Evolutionary conservation across 148 eudicot genomes (phyloP), one percentile per base, ranked within the genome.

Genomic region (Camellia lanceoleosa): DNA sequence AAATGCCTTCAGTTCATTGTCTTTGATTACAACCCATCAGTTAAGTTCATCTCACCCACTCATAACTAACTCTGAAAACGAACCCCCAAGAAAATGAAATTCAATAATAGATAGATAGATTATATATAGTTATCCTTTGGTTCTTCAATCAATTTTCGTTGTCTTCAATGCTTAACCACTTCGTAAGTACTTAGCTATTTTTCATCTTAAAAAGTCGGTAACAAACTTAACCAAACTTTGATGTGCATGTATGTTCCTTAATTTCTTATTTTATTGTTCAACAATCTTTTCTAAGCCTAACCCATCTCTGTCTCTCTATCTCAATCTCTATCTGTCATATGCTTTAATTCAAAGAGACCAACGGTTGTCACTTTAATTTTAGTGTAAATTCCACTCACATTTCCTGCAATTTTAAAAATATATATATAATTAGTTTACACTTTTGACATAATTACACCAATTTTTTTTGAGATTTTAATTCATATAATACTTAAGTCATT

Each of bases 41-140:
- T 16, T 7, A 16, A 74, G 20, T 59, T 74, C 38, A 30, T 41
- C 77, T 10, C 47, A 74, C 47, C 77, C 15, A 74, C 66, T 43
- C 59, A 75, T 75, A 75, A 75, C 78, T 11, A 75, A 52, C 67
- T 42, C 66, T 75, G 78, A 75, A 75, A 75, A 75, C 20, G 78
- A 75, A 60, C 23, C 41, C 38, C 14, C 51, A 9, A 49, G 54
- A 68, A 68, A 68, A 68, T 7, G 23, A 43, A 16, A 16, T n/a
- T 11, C 42, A 68, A 68, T 61, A 18, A 61, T 2, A 61, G 20
- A 61, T 6, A 61, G 20, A 61, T 23, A 3, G 19, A 19, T n/a
- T 8, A 7, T 11, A 6, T 18, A 15, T 1, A 43, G 43, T 2
- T 2, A 5, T 13, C 11, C 46, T 46, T 76, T 16, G 30, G 69